Percentiles rank a stretch among this genome's conserved stretches.
phyloP scores from a whole-genome alignment of 805 yeast species.

The Yamadazyma endophytica region DNA sequence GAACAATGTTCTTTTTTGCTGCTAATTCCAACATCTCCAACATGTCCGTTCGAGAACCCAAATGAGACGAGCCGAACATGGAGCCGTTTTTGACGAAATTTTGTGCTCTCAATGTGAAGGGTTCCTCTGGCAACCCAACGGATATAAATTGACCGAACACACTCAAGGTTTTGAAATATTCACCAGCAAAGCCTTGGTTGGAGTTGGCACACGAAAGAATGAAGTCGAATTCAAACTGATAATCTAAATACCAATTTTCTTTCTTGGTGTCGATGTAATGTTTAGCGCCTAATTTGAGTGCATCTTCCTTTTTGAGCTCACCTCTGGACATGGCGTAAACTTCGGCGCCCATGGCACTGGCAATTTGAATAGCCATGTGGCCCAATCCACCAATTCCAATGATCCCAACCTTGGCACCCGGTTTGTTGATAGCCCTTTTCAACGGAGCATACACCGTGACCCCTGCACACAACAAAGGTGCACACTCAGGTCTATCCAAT shows the following conservation, averaged over 20 bases:
- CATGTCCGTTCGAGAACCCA: slow-evolving; percentile 63
- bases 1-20: slow-evolving; percentile 51
- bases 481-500: slow-evolving; percentile 37
- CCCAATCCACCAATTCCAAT: slow-evolving; percentile 68
- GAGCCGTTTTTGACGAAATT: slow-evolving; percentile 48
- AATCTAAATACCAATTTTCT: slow-evolving; percentile 17
- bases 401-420: slow-evolving; percentile 49
- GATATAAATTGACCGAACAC: slow-evolving; percentile 56
- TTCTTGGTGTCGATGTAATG: slow-evolving; percentile 47
- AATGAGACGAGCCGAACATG: slow-evolving; percentile 52
- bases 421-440: slow-evolving; percentile 19
- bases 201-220: slow-evolving; percentile 43
- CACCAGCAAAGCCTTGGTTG: slow-evolving; percentile 22
- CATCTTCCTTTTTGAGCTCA: slow-evolving; percentile 46
- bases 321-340: slow-evolving; percentile 53
- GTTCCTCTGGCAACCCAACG: slow-evolving; percentile 58
- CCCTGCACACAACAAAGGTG: slow-evolving; percentile 56
- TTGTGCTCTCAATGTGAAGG: slow-evolving; percentile 45
- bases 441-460: slow-evolving; percentile 51
- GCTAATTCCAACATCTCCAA: slow-evolving; percentile 62
- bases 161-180: slow-evolving; percentile 40
- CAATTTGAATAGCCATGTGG: slow-evolving; percentile 55
- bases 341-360: slow-evolving; percentile 60
- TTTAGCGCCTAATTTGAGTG: slow-evolving; percentile 51
- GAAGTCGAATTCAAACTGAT: slow-evolving; percentile 30